These are phyloP conservation scores for Pseudofabraea citricarpa DNA, from an alignment of 2,329 filamentous ascomycete species.

Conservation along the genomic window DNA sequence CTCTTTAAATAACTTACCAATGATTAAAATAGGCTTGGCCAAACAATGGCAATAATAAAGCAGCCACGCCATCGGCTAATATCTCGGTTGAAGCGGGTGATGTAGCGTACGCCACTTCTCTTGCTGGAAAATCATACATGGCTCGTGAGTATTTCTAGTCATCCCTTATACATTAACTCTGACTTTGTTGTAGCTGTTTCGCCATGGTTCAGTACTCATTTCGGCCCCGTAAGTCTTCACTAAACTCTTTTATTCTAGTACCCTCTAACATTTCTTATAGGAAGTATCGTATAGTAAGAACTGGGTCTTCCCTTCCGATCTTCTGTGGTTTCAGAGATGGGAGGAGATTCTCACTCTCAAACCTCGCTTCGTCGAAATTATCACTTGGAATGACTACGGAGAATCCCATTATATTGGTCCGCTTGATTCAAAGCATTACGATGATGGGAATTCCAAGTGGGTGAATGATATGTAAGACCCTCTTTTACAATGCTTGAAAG, in stretches of 20 bases:
- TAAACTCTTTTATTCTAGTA: slow-evolving; percentile 49
- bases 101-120: slow-evolving; percentile 10
- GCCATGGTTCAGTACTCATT: slow-evolving; percentile 31
- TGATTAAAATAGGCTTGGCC: slow-evolving; percentile 12
- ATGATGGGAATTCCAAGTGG: slow-evolving; percentile 32
- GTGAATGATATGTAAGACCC: slow-evolving; percentile 18
- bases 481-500: slow-evolving; percentile 17
- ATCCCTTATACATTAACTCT: neutral
- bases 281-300: slow-evolving; percentile 36
- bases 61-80: slow-evolving; percentile 13
- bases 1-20: too few species aligned
- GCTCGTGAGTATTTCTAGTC: slow-evolving; percentile 7
- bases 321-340: slow-evolving; percentile 55
- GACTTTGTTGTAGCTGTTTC: slow-evolving; percentile 19
- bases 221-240: slow-evolving; percentile 40
- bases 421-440: slow-evolving; percentile 31
- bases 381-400: too few species aligned
- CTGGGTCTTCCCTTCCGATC: slow-evolving; percentile 55
- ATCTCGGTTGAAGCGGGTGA: slow-evolving; percentile 16
- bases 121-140: slow-evolving; percentile 18
- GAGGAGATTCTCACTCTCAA: slow-evolving; percentile 35
- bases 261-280: slow-evolving; percentile 19
- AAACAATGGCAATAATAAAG: slow-evolving; percentile 19
- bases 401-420: slow-evolving; percentile 46
- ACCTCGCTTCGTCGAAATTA: slow-evolving; percentile 38